phyloP scores from a whole-genome alignment of 805 yeast genomes.

The Kodamaea kakaduensis region DNA sequence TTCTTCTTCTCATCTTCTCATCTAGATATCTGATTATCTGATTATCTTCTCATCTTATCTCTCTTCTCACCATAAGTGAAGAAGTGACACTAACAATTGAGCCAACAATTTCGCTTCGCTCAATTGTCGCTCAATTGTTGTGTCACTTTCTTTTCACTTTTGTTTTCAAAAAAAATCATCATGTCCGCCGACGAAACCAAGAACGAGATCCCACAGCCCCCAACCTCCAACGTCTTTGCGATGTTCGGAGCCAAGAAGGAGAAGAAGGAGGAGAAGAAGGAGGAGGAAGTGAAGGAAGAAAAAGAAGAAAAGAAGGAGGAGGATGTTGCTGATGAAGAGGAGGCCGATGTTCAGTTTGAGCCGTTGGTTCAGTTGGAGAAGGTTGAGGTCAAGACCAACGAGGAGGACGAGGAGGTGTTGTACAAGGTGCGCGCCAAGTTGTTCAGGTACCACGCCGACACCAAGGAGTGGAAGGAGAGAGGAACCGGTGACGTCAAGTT shows the following conservation, averaged over 20 bases:
- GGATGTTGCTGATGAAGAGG: constrained; percentile 56
- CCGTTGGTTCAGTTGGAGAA: constrained; percentile 93
- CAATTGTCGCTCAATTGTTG: too few species aligned
- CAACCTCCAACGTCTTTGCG: constrained; percentile 80
- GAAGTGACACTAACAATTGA: too few species aligned
- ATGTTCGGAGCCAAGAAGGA: constrained; percentile 93
- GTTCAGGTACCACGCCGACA: constrained; percentile 80
- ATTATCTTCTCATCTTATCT: too few species aligned
- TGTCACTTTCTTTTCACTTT: constrained; percentile 2
- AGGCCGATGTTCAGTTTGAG: constrained; percentile 89
- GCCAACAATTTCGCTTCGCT: too few species aligned
- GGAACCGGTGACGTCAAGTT: constrained; percentile 98
- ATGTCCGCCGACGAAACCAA: constrained; percentile 33
- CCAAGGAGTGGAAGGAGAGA: constrained; percentile 98
- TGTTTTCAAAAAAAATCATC: constrained; percentile 7
- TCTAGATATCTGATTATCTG: too few species aligned
- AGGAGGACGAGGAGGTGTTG: constrained; percentile 80
- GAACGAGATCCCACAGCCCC: constrained; percentile 50
- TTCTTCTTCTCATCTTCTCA: too few species aligned
- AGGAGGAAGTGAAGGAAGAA: constrained; percentile 35
- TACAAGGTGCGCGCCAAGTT: constrained; percentile 92
- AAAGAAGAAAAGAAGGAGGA: constrained; percentile 27
- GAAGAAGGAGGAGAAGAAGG: constrained; percentile 46
- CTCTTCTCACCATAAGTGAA: too few species aligned
- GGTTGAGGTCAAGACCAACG: constrained; percentile 94